Evolutionary conservation across 2,329 filamentous ascomycete species (phyloP), one percentile per base, ranked within the genome.

Genomic region (Myriosclerotinia scirpicola): DNA sequence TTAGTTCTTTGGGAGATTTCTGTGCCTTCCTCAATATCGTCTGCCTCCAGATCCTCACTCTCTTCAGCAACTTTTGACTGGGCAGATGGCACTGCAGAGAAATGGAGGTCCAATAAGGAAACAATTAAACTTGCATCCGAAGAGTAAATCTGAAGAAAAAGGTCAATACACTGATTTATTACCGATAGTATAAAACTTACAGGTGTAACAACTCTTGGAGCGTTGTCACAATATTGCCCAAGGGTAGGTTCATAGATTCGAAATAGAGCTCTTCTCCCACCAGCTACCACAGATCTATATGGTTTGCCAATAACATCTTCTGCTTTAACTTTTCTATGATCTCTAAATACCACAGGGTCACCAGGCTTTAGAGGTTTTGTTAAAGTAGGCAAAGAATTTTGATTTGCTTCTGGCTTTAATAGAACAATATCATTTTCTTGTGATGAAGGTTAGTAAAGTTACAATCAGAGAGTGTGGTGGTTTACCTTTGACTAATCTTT

Each of bases 91-190:
- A 30, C 44, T 38, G 58, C 44, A 8, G 5, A 14, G 20, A 26
- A 61, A 50, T 94, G 88, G 54, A 95, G 81, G 75, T 95, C 91
- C 30, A 96, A 83, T 34, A 93, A 81, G 1, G 87, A 90, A 48
- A 92, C 88, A 63, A 95, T 93, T 42, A 90, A 79, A 70, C 85
- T 88, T 22, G 90, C 89, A 77, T 94, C 91, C 67, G 86, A 84
- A 20, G 90, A 87, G 74, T 95, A 95, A 53, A 90, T 85, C 86
- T 88, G 78, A 69, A 69, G 15, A 3, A 50, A 44, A 36, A 46
- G 8, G 7, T 55, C 15, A 63, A 26, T n/a, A 53, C 11, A 6
- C 42, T 3, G 20, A 54, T 6, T 5, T 6, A 48, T 50, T 48
- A 15, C 30, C 5, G 40, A 54, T 5, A 42, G n/a, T 3, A 65